phyloP scores from a whole-genome alignment of 495 filamentous ascomycete genomes.

The Terfezia claveryi region DNA sequence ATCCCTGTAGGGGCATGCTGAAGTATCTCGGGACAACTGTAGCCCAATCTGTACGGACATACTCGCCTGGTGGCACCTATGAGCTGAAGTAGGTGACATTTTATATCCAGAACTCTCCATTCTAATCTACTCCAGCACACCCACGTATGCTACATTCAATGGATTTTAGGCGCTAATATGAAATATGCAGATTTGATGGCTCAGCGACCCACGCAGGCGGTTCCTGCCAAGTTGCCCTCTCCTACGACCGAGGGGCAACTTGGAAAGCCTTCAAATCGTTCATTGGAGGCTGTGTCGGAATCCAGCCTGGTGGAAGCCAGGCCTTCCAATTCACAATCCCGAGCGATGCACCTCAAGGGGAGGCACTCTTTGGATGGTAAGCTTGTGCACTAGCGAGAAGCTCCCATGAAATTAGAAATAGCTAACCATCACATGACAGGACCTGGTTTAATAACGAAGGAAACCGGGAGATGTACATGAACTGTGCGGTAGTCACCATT shows the following conservation, averaged over 20 bases:
- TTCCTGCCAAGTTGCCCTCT: slow-evolving; percentile 40
- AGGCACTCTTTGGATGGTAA: slow-evolving; percentile 28
- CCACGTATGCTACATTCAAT: too few relatives aligned
- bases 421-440: slow-evolving; percentile 22
- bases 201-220: slow-evolving; percentile 33
- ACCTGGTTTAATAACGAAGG: slow-evolving; percentile 53
- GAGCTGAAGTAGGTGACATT: slow-evolving; percentile 19
- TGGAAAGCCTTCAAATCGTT: slow-evolving; percentile 43
- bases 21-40: slow-evolving; percentile 24
- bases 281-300: slow-evolving; percentile 38
- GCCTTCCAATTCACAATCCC: slow-evolving; percentile 29
- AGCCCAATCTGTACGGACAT: slow-evolving; percentile 24
- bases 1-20: slow-evolving; percentile 31
- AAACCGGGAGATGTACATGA: slow-evolving; percentile 55
- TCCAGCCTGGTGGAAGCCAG: slow-evolving; percentile 16
- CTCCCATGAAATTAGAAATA: neutral
- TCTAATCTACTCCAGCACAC: too few relatives aligned
- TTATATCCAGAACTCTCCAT: neutral
- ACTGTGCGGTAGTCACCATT: slow-evolving; percentile 41
- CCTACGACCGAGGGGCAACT: slow-evolving; percentile 33
- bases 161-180: too few relatives aligned
- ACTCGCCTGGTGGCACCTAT: slow-evolving; percentile 24
- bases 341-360: slow-evolving; percentile 24
- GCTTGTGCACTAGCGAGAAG: slow-evolving; percentile 1
- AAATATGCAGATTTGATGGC: slow-evolving; percentile 22